A percentile compares a stretch with the other conserved stretches of the same genome.
Evolutionary conservation across 2,329 filamentous ascomycete genomes (phyloP).

Genomic region (Dothideomycetidae sp.): DNA sequence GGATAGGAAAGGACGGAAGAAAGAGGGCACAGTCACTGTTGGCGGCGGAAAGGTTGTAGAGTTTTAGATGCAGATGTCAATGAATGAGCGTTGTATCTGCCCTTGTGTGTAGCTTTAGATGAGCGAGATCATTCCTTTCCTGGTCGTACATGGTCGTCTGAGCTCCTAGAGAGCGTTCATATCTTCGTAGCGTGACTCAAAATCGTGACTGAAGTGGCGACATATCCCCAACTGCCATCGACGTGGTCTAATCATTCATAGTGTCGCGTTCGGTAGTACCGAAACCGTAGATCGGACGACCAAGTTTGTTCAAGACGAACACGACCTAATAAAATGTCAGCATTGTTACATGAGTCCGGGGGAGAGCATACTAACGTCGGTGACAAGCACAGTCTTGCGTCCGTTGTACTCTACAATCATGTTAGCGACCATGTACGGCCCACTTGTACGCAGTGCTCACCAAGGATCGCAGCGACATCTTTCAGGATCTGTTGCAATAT

Average conservation of each 20-base stretch:
- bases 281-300: slow-evolving; percentile 46
- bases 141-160: too few species aligned
- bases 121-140: too few species aligned
- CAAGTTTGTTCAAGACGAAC: slow-evolving; percentile 35
- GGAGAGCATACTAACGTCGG: slow-evolving; percentile 36
- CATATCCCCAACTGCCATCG: too few species aligned
- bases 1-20: slow-evolving; percentile 55
- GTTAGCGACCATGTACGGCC: slow-evolving; percentile 17
- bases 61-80: too few species aligned
- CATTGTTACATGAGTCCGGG: too few species aligned
- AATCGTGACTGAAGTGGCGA: too few species aligned
- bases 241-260: too few species aligned
- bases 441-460: slow-evolving; percentile 19
- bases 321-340: slow-evolving; percentile 26
- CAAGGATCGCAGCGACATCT: slow-evolving; percentile 17
- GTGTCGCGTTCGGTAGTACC: too few species aligned
- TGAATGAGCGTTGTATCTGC: too few species aligned
- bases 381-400: slow-evolving; percentile 48
- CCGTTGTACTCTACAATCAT: slow-evolving; percentile 35
- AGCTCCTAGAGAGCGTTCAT: too few species aligned
- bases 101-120: too few species aligned
- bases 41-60: not conserved
- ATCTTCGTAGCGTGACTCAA: too few species aligned
- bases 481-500: slow-evolving; percentile 13
- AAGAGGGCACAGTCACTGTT: not conserved